phyloP scores from a whole-genome alignment of 805 yeast species.

The Ogataea allantospora region DNA sequence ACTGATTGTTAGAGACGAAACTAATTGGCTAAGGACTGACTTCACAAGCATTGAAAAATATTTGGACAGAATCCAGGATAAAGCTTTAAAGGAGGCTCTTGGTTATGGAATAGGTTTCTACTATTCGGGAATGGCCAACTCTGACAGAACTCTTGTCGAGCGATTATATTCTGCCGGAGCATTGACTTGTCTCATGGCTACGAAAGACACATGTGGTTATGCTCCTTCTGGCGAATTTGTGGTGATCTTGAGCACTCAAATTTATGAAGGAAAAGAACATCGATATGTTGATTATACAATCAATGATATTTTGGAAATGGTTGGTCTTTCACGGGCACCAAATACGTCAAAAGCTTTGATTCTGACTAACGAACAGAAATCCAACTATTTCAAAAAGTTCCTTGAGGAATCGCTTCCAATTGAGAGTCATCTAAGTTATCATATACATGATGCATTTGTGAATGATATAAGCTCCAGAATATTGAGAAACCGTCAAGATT shows the following conservation, averaged over 20 bases:
- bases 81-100: conserved; percentile 42
- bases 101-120: conserved; percentile 62
- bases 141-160: conserved; percentile 56
- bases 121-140: conserved; percentile 53
- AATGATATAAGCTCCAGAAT: conserved; percentile 70
- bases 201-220: conserved; percentile 53
- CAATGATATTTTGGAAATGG: conserved; percentile 63
- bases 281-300: conserved; percentile 67
- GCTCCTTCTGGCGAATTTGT: conserved; percentile 56
- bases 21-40: conserved; percentile 41
- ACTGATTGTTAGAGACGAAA: conserved; percentile 32
- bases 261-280: conserved; percentile 71
- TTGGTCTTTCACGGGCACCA: conserved; percentile 40
- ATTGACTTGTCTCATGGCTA: conserved; percentile 56
- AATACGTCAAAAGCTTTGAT: conserved; percentile 44
- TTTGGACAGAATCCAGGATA: conserved; percentile 47
- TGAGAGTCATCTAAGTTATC: conserved; percentile 67
- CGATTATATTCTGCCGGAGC: conserved; percentile 49
- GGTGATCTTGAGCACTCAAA: conserved; percentile 67
- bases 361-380: conserved; percentile 53
- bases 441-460: conserved; percentile 64
- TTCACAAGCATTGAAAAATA: conserved; percentile 39
- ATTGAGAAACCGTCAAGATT: conserved; percentile 71
- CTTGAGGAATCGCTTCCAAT: conserved; percentile 74
- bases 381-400: conserved; percentile 68